phyloP scores from a whole-genome alignment of 2,329 filamentous ascomycete genomes.

The Chaetomiaceae sp. region DNA sequence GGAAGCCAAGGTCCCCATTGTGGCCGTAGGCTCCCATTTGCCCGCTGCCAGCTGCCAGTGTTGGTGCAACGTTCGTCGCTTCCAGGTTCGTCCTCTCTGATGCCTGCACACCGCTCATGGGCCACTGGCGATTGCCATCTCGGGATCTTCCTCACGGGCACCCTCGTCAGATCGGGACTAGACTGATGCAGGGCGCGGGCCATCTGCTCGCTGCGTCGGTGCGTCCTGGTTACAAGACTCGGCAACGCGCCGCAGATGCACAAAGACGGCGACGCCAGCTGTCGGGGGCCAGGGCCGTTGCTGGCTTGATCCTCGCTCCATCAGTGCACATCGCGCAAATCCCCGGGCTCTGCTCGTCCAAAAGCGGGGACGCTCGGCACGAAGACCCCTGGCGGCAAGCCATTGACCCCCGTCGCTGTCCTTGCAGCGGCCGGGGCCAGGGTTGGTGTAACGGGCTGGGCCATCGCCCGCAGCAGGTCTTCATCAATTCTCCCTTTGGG shows the following conservation, averaged over 20 bases:
- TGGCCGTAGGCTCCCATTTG: background rate
- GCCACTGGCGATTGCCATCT: constrained; percentile 18
- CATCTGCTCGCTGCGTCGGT: constrained; percentile 12
- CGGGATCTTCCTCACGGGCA: constrained; percentile 10
- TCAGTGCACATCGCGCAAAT: constrained; percentile 21
- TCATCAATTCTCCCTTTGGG: constrained; percentile 16
- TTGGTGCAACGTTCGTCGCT: background rate
- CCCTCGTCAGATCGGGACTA: constrained; percentile 18
- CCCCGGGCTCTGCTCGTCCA: constrained; percentile 10
- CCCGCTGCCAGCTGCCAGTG: background rate
- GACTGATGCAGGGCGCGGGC: constrained; percentile 14
- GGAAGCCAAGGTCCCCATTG: too few species aligned
- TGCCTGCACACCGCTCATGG: constrained; percentile 17
- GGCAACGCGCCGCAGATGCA: constrained; percentile 16
- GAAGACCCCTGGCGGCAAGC: constrained; percentile 15
- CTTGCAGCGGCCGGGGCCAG: constrained; percentile 18
- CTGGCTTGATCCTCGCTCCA: constrained; percentile 21
- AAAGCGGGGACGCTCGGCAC: constrained; percentile 16
- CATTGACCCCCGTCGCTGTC: constrained; percentile 18
- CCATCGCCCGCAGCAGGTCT: constrained; percentile 8
- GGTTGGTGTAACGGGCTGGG: constrained; percentile 15
- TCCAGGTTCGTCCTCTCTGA: background rate
- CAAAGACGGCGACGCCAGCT: constrained; percentile 15
- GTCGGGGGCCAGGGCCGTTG: constrained; percentile 16
- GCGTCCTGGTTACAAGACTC: constrained; percentile 9